Conservation (phyloP, 2,329 filamentous ascomycete species). For the Fusarium guadeloupense region DNA sequence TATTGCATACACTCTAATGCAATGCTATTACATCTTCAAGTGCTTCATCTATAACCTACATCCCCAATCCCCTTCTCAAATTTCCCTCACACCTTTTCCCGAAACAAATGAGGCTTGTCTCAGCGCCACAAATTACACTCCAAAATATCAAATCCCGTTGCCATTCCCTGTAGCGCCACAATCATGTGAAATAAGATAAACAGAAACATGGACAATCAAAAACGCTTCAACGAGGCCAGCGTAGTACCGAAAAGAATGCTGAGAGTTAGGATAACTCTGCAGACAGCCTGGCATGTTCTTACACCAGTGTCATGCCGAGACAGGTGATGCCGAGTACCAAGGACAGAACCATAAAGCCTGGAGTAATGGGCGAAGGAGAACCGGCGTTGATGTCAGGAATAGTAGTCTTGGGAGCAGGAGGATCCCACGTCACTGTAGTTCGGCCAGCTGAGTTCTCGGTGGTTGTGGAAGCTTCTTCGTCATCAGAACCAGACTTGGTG, state of each 20-base stretch:
- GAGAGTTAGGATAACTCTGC: neutral
- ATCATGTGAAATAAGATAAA: conserved; percentile 20
- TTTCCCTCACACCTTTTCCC: conserved; percentile 17
- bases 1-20: conserved; percentile 12
- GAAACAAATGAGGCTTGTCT: conserved; percentile 33
- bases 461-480: conserved; percentile 21
- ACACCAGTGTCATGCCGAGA: conserved; percentile 37
- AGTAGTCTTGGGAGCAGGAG: conserved; percentile 29
- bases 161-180: conserved; percentile 29
- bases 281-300: neutral
- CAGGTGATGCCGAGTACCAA: conserved; percentile 40
- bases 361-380: conserved; percentile 28
- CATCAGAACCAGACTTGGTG: conserved; percentile 10
- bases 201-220: conserved; percentile 2
- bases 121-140: conserved; percentile 36
- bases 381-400: conserved; percentile 39
- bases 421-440: conserved; percentile 34
- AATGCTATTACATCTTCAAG: conserved; percentile 10
- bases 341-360: conserved; percentile 36
- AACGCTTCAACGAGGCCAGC: conserved; percentile 1
- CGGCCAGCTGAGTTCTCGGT: neutral
- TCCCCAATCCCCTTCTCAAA: conserved; percentile 8
- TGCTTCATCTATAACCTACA: neutral
- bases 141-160: conserved; percentile 12
- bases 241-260: neutral